phyloP scores from a whole-genome alignment of 371 early-diverging fungal species.

The Syncephalastrum sp. region DNA sequence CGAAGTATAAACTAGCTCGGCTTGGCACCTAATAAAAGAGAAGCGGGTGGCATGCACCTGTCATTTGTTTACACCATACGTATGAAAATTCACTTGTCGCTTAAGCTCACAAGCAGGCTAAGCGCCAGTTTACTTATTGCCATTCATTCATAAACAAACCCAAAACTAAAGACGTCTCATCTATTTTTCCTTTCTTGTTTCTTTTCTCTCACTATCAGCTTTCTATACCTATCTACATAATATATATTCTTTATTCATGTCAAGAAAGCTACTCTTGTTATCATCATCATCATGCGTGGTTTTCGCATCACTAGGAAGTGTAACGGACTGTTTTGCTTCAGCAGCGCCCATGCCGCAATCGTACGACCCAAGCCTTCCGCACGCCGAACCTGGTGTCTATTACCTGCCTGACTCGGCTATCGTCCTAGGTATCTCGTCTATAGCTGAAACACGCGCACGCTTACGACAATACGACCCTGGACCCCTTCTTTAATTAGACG shows the following conservation, averaged over 20 bases:
- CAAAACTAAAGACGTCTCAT: neutral
- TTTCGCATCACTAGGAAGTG: neutral
- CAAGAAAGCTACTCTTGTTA: neutral
- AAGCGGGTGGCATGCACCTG: no score
- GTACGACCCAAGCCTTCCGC: neutral
- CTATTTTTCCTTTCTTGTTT: conserved; percentile 8
- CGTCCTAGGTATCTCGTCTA: conserved; percentile 20
- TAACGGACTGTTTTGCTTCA: neutral
- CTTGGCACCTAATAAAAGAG: no score
- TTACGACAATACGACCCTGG: neutral
- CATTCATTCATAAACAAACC: no score
- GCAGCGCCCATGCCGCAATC: neutral
- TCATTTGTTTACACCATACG: neutral
- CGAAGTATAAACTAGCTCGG: no score
- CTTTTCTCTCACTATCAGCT: neutral
- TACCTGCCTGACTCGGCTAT: conserved; percentile 37
- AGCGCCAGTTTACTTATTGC: no score
- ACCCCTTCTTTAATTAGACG: conserved; percentile 20
- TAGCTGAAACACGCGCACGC: neutral
- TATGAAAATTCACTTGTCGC: neutral
- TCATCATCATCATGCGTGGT: neutral
- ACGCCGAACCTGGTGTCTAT: conserved; percentile 22
- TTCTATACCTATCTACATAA: neutral
- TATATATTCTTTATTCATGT: neutral
- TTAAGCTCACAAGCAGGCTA: neutral